Percentiles rank a stretch among this genome's conserved stretches.
These are phyloP conservation scores for Tuber microsphaerosporum DNA, from an alignment of 495 filamentous ascomycete species.

Conservation along the genomic window DNA sequence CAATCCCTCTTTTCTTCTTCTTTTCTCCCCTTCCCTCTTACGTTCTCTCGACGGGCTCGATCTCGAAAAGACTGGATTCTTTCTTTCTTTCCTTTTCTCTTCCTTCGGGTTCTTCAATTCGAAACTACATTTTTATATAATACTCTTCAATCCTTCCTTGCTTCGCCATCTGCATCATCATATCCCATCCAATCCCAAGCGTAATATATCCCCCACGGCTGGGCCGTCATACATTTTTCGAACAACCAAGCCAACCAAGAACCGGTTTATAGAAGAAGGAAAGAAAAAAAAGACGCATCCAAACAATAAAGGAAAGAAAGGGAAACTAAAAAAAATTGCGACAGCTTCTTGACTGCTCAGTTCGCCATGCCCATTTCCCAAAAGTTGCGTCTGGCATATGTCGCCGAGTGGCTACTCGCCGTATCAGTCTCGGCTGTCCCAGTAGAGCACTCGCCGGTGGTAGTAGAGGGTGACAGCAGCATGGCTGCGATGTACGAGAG, in stretches of 20 bases:
- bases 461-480: neutral
- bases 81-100: conserved; percentile 2
- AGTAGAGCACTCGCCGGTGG: conserved; percentile 9
- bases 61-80: conserved; percentile 17
- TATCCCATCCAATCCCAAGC: neutral
- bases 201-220: conserved; percentile 15
- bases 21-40: conserved; percentile 6
- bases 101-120: neutral
- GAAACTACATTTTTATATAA: neutral
- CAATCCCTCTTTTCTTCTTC: neutral
- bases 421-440: conserved; percentile 13
- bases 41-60: conserved; percentile 5
- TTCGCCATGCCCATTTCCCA: conserved; percentile 9
- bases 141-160: neutral
- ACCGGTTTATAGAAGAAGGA: neutral
- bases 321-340: neutral
- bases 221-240: conserved; percentile 25
- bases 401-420: conserved; percentile 9
- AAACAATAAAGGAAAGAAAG: neutral
- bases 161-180: neutral
- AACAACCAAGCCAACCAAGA: neutral
- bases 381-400: conserved; percentile 15
- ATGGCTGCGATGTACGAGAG: neutral
- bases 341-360: conserved; percentile 34
- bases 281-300: neutral